phyloP scores from a whole-genome alignment of 768 basidiomycete genomes.

The Pisolithus tinctorius region DNA sequence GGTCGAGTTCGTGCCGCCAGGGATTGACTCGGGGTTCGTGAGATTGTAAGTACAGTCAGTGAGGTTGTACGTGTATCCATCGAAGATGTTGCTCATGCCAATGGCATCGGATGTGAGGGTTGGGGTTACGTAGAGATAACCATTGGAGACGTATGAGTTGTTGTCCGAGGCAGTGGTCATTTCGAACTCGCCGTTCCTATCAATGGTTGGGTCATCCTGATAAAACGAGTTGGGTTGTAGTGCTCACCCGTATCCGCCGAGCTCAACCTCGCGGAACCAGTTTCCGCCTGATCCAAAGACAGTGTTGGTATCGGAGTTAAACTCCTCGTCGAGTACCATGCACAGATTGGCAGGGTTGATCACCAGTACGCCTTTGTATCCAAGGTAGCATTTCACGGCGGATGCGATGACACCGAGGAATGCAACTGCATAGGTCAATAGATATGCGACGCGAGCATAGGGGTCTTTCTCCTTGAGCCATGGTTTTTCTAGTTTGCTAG shows the following conservation, averaged over 20 bases:
- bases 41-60: slow-evolving; percentile 73
- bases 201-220: not conserved
- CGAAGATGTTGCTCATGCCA: slow-evolving; percentile 44
- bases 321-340: slow-evolving; percentile 71
- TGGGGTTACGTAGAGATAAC: slow-evolving; percentile 75
- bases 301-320: slow-evolving; percentile 41
- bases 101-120: slow-evolving; percentile 74
- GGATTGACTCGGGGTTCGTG: slow-evolving; percentile 30
- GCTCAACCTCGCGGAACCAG: slow-evolving; percentile 69
- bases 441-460: slow-evolving; percentile 46
- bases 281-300: slow-evolving; percentile 51
- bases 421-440: slow-evolving; percentile 48
- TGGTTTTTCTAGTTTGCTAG: slow-evolving; percentile 40
- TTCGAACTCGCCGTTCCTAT: slow-evolving; percentile 72
- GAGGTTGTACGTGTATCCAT: slow-evolving; percentile 73
- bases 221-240: not conserved
- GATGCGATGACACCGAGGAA: slow-evolving; percentile 49
- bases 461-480: slow-evolving; percentile 51
- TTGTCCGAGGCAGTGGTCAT: slow-evolving; percentile 70
- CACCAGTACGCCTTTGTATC: slow-evolving; percentile 47
- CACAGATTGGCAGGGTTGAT: slow-evolving; percentile 44
- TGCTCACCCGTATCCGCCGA: slow-evolving; percentile 76
- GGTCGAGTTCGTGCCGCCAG: slow-evolving; percentile 23
- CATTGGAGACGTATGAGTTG: slow-evolving; percentile 71
- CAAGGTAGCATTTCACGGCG: slow-evolving; percentile 48